Conservation (phyloP, 1,139 yeast genomes). For the Saccharomyces hybrid region DNA sequence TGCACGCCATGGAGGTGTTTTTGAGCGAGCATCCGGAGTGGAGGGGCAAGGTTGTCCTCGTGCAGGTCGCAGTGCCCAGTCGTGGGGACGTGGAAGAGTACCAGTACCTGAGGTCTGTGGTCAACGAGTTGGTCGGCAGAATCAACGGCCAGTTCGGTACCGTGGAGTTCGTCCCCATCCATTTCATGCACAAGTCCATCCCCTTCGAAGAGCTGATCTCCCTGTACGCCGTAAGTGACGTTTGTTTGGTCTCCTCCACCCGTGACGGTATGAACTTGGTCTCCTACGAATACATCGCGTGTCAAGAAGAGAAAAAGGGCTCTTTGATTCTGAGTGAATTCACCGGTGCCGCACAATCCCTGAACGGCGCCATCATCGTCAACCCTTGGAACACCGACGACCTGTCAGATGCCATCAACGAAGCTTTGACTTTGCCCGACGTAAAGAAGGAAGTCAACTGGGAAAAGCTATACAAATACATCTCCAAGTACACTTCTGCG, state of each 20-base stretch:
- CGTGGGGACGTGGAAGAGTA: constrained; percentile 98
- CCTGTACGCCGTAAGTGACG: constrained; percentile 77
- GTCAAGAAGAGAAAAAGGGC: constrained; percentile 84
- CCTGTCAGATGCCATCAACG: constrained; percentile 75
- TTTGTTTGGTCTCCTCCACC: constrained; percentile 86
- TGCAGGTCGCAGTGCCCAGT: constrained; percentile 96
- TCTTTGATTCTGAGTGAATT: constrained; percentile 83
- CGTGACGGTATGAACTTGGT: constrained; percentile 98
- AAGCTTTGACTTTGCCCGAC: constrained; percentile 75
- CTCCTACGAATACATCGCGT: constrained; percentile 91
- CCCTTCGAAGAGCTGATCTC: constrained; percentile 88
- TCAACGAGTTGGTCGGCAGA: constrained; percentile 92
- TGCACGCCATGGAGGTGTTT: constrained; percentile 92
- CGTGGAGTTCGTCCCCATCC: constrained; percentile 95
- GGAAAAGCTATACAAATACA: constrained; percentile 74
- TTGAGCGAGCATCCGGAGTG: constrained; percentile 92
- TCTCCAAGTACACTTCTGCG: constrained; percentile 86
- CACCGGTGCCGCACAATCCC: constrained; percentile 98
- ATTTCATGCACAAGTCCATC: constrained; percentile 87
- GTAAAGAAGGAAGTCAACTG: constrained; percentile 76
- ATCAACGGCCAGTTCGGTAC: constrained; percentile 96
- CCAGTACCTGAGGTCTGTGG: constrained; percentile 86
- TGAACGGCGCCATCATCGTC: constrained; percentile 87
- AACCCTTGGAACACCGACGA: constrained; percentile 99
- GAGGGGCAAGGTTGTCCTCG: constrained; percentile 93